Evolutionary conservation across 2,329 filamentous ascomycete species (phyloP).

Genomic region (Ascomycota sp.): DNA sequence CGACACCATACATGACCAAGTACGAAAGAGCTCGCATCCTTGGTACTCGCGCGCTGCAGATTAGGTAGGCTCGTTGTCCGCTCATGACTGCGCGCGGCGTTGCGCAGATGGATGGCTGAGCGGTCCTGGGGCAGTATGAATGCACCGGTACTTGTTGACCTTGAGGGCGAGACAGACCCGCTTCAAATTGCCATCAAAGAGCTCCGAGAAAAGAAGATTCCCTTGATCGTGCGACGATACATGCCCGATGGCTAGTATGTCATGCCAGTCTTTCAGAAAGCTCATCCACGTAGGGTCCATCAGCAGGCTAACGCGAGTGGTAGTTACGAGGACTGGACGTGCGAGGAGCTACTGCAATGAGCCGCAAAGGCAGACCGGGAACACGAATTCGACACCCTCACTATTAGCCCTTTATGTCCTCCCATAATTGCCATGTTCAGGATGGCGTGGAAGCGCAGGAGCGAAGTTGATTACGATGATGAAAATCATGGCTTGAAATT

Average conservation of each 20-base stretch:
- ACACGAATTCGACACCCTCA: too few relatives aligned
- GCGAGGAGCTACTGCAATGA: conserved; percentile 69
- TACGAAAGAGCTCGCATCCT: conserved; percentile 90
- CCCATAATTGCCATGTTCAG: too few relatives aligned
- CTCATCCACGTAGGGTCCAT: too few relatives aligned
- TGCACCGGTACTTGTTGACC: conserved; percentile 84
- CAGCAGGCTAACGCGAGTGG: too few relatives aligned
- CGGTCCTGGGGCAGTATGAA: conserved; percentile 53
- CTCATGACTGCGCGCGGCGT: too few relatives aligned
- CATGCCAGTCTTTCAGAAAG: too few relatives aligned
- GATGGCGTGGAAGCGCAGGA: too few relatives aligned
- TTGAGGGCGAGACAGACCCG: conserved; percentile 94
- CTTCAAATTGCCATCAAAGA: conserved; percentile 96
- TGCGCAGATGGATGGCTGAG: conserved; percentile 5
- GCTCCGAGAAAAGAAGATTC: conserved; percentile 95
- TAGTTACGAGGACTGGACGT: conserved; percentile 98
- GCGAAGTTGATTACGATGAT: too few relatives aligned
- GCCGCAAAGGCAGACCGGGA: too few relatives aligned
- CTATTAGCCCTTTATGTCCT: too few relatives aligned
- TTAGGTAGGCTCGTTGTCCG: conserved; percentile 76
- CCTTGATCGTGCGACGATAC: conserved; percentile 83
- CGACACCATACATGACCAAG: conserved; percentile 98
- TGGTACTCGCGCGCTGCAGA: conserved; percentile 83
- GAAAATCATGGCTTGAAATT: too few relatives aligned
- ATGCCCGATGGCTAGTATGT: conserved; percentile 77